Conservation (phyloP, 768 basidiomycete genomes). For the Xerocomus brunneocitrinus region DNA sequence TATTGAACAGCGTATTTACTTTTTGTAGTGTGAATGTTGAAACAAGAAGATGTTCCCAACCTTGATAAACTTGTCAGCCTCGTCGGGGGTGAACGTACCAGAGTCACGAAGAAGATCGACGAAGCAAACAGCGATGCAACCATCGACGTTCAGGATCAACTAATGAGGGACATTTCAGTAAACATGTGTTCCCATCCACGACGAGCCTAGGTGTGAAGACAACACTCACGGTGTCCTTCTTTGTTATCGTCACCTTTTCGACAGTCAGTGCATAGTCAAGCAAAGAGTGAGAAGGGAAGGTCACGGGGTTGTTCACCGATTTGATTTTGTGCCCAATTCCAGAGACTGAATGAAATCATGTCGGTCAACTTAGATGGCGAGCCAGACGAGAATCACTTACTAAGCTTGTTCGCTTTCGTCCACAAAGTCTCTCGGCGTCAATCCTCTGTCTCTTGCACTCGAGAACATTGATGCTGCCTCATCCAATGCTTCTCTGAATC, state of each 20-base stretch:
- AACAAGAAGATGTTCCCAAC: conserved; percentile 20
- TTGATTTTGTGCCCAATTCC: conserved; percentile 99
- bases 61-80: conserved; percentile 97
- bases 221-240: conserved; percentile 81
- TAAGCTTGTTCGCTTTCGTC: conserved; percentile 91
- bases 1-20: no score
- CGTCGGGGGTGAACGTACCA: conserved; percentile 92
- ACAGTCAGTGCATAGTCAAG: conserved; percentile 95
- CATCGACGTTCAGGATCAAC: conserved; percentile 96
- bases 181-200: background rate
- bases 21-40: no score
- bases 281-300: conserved; percentile 93
- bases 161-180: conserved; percentile 21
- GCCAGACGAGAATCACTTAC: conserved; percentile 39
- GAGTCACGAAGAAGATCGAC: conserved; percentile 89
- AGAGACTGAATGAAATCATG: conserved; percentile 50
- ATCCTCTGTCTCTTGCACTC: conserved; percentile 80
- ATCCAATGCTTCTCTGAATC: conserved; percentile 98
- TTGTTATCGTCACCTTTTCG: conserved; percentile 94
- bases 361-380: conserved; percentile 3
- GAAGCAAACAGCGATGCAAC: conserved; percentile 94
- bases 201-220: background rate
- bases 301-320: conserved; percentile 93
- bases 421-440: conserved; percentile 98
- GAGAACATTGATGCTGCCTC: conserved; percentile 98